A percentile compares a stretch with the other conserved stretches of the same genome.
Conservation (phyloP, 495 filamentous ascomycete genomes). For the Symbiotaphrina buchneri region DNA sequence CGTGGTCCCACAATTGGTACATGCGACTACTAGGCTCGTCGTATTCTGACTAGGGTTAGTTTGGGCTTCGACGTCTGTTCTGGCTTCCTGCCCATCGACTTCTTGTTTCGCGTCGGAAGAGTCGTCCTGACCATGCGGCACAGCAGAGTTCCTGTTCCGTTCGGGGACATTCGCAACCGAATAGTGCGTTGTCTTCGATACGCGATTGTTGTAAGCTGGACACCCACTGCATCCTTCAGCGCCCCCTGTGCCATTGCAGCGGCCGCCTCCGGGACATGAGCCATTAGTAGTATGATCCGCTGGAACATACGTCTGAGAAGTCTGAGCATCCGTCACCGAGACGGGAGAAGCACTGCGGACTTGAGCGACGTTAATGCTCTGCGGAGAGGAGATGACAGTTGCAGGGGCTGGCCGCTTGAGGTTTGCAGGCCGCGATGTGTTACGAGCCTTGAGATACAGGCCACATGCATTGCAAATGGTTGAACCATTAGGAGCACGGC, state of each 20-base stretch:
- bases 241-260: constrained; percentile 90
- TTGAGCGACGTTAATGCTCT: constrained; percentile 6
- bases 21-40: constrained; percentile 60
- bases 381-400: constrained; percentile 4
- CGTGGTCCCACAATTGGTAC: constrained; percentile 93
- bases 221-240: constrained; percentile 93
- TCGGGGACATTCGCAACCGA: constrained; percentile 2
- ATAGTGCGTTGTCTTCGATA: constrained; percentile 23
- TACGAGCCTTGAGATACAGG: constrained; percentile 81
- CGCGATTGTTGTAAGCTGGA: constrained; percentile 89
- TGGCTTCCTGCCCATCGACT: neutral
- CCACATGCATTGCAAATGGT: constrained; percentile 98
- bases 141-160: neutral
- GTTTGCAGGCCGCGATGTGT: constrained; percentile 71
- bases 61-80: constrained; percentile 5
- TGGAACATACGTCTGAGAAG: constrained; percentile 45
- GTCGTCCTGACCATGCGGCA: neutral
- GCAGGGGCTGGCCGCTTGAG: constrained; percentile 39
- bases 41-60: constrained; percentile 20
- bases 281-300: constrained; percentile 50
- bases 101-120: neutral
- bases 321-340: constrained; percentile 12
- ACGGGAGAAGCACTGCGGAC: neutral
- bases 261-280: constrained; percentile 88
- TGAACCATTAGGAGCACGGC: constrained; percentile 73